Base-by-base conservation (phyloP, 768 basidiomycete genomes). In the Naganishia vishniacii region DNA sequence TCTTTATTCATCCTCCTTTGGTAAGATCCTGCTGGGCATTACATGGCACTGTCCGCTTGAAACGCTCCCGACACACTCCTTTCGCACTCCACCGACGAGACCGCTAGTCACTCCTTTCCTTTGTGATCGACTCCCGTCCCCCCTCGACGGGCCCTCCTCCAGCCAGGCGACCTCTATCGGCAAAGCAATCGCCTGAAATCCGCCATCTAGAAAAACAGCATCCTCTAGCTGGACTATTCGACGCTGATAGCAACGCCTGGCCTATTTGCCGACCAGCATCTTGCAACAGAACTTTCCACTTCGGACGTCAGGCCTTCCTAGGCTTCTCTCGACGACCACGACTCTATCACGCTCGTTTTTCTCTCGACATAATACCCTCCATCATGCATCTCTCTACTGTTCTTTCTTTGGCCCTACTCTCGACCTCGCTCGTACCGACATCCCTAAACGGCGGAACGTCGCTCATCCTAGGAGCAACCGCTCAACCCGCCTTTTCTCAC, bases 181-280 rank as follows among this genome's bases (percentile, higher is more conserved):
- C 42, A 44, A 5, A n/a, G n/a, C n/a, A n/a, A n/a, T n/a, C n/a
- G n/a, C n/a, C n/a, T n/a, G n/a, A n/a, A n/a, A n/a, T n/a, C n/a
- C n/a, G n/a, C n/a, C 31, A 51, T 12, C 5, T 44, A 8, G 18
- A 12, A 44, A 5, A 44, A 15, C 42, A 20, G 42, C 16, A 32
- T 49, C 28, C 31, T 34, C 32, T 56, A 26, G 53, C 53, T 56
- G 53, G 53, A 56, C 53, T 56, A 56, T 20, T 4, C 34, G 53
- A 41, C 53, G n/a, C 13, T 48, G 7, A 11, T n/a, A n/a, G n/a
- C 48, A 16, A 48, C 23, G 47, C 6, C 47, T 48, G n/a, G n/a
- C n/a, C n/a, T n/a, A n/a, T n/a, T n/a, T n/a, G n/a, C n/a, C n/a
- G n/a, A n/a, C n/a, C n/a, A n/a, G n/a, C n/a, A n/a, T n/a, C n/a